These are phyloP conservation scores for Scheffersomyces ergatensis DNA, from an alignment of 805 yeast species.

Conservation along the genomic window DNA sequence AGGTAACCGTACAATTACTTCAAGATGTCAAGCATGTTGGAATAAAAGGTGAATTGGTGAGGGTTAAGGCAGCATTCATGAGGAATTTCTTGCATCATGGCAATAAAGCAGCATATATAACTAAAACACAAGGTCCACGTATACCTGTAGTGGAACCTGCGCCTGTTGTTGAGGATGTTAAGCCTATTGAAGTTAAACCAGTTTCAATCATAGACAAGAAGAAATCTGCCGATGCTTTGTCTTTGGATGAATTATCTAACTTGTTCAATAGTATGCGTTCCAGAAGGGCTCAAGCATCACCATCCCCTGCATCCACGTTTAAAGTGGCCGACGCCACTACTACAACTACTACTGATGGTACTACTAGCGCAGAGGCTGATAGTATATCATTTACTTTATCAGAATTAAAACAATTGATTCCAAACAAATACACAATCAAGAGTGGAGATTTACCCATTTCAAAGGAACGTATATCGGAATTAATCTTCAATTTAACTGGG, in stretches of 20 bases:
- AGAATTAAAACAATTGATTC: constrained; percentile 31
- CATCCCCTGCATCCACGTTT: neutral
- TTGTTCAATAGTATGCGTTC: constrained; percentile 31
- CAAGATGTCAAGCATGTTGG: constrained; percentile 66
- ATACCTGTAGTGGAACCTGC: constrained; percentile 37
- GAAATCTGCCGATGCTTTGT: constrained; percentile 22
- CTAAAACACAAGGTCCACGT: constrained; percentile 30
- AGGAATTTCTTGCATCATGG: constrained; percentile 68
- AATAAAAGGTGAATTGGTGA: constrained; percentile 65
- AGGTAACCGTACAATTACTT: constrained; percentile 73
- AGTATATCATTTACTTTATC: constrained; percentile 18
- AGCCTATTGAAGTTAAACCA: constrained; percentile 5
- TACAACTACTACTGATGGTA: neutral
- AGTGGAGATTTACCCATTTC: constrained; percentile 24
- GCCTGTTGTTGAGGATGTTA: neutral
- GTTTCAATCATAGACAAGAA: constrained; percentile 4
- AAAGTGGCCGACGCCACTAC: neutral
- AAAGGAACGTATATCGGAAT: constrained; percentile 19
- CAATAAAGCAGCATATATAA: constrained; percentile 74
- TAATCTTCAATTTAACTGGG: constrained; percentile 30
- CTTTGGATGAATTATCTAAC: constrained; percentile 36
- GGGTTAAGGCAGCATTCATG: constrained; percentile 80
- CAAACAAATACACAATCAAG: constrained; percentile 18
- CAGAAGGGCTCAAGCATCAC: neutral
- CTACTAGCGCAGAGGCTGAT: constrained; percentile 1